Base-by-base conservation (phyloP, 805 yeast genomes). In the Ogataea trehalophila region DNA sequence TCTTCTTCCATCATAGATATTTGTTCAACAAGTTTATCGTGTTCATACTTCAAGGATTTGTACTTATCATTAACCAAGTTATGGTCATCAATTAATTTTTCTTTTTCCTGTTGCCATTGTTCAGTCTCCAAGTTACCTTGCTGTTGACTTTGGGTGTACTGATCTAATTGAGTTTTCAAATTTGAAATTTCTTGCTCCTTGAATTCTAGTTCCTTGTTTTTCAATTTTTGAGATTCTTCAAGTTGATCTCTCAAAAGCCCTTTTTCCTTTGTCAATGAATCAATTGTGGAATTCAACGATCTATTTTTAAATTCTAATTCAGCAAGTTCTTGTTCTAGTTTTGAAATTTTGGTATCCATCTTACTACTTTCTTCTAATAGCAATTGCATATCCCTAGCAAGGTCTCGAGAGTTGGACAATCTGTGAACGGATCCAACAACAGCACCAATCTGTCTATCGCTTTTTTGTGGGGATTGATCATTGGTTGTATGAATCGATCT, bases 291-390 rank as follows among this genome's bases (percentile, higher is more conserved):
- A 6, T 31, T 29, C 17, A 46, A n/a, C 9, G 14, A 13, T 39
- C 33, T 35, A 17, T 54, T 52, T 26, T 50, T 47, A 17, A 43
- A 47, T 11, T 52, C 45, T n/a, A 53, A 41, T 3, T 43, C 40
- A 14, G 47, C 41, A 18, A 61, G 26, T 20, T 62, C 57, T 20
- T 57, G 51, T 50, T 73, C 74, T 22, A 73, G 61, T 11, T 61
- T 60, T 3, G 75, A 65, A 22, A 75, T 73, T 39, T 64, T 63
- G 14, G 56, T 52, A 50, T 80, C 83, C 76, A 77, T 72, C 50
- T 76, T 70, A 17, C 75, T 66, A 37, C 77, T 75, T 55, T 76
- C 81, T 31, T 69, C 71, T 23, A 75, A 55, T 11, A 78, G 60
- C 36, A 73, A 50, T 47, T 71, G 70, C 29, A 76, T 65, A 50